Conservation (phyloP, 2,329 filamentous ascomycete genomes). For the Gremmenia infestans region DNA sequence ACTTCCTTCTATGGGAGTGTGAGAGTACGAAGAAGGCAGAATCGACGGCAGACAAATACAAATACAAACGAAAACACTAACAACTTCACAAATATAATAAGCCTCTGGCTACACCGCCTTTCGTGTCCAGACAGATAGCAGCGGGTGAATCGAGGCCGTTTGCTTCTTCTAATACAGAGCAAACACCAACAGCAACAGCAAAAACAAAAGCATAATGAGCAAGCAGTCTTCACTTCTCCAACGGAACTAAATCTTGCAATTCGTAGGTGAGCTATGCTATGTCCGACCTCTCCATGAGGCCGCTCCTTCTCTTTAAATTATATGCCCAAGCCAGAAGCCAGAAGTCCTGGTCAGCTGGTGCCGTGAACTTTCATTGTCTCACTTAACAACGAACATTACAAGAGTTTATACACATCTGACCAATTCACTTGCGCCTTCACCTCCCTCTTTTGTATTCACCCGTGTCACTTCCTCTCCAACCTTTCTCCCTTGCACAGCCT, state of each 20-base stretch:
- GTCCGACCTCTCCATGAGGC: background rate
- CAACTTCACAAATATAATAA: background rate
- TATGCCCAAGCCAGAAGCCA: background rate
- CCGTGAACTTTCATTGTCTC: background rate
- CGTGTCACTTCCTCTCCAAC: background rate
- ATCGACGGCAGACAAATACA: background rate
- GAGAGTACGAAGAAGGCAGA: background rate
- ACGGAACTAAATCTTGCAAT: background rate
- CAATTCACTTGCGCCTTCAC: background rate
- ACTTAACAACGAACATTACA: background rate
- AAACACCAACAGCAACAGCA: no score
- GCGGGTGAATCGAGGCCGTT: no score
- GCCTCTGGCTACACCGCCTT: background rate
- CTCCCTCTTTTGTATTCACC: background rate
- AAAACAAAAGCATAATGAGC: background rate
- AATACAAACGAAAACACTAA: background rate
- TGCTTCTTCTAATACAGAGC: no score
- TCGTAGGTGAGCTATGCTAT: background rate
- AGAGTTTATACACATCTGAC: background rate
- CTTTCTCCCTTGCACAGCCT: background rate
- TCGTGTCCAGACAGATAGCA: no score
- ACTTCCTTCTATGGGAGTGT: no score
- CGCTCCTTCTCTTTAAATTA: background rate
- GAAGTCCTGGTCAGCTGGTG: slow-evolving; percentile 1
- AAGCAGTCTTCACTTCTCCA: background rate